Evolutionary conservation across 2,329 filamentous ascomycete species (phyloP).

Genomic region (Metarhizium guizhouense): DNA sequence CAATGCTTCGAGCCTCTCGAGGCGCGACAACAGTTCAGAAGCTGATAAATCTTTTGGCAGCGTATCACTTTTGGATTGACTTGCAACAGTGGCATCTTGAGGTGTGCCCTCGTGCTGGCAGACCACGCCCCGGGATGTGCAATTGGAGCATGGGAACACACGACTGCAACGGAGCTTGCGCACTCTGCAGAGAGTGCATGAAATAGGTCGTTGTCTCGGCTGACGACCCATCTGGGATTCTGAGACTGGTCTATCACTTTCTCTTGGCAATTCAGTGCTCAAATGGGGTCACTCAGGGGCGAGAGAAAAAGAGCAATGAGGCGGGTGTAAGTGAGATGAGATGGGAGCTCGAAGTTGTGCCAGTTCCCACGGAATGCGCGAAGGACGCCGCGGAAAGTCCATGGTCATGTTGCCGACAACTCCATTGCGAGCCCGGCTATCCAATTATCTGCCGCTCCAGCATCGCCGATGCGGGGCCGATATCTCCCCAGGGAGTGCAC

Average conservation of each 20-base stretch:
- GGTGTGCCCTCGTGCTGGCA: slow-evolving; percentile 16
- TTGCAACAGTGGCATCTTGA: not conserved
- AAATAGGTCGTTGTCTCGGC: slow-evolving; percentile 25
- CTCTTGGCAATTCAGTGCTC: not conserved
- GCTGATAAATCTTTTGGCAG: slow-evolving; percentile 10
- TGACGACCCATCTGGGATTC: slow-evolving; percentile 19
- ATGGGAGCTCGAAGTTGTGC: not conserved
- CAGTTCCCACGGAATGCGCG: too few relatives aligned
- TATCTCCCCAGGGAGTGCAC: too few relatives aligned
- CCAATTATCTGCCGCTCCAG: too few relatives aligned
- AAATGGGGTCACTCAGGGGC: not conserved
- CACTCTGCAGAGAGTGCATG: slow-evolving; percentile 24
- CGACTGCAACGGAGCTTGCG: slow-evolving; percentile 28
- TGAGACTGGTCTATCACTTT: not conserved
- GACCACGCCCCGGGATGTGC: slow-evolving; percentile 23
- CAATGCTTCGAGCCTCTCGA: slow-evolving; percentile 13
- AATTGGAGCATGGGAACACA: slow-evolving; percentile 27
- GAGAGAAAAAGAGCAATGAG: not conserved
- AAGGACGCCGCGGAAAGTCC: not conserved
- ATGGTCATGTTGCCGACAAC: not conserved
- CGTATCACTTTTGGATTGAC: not conserved
- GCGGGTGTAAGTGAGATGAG: not conserved
- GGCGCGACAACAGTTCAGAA: slow-evolving; percentile 14
- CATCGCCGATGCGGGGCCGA: too few relatives aligned
- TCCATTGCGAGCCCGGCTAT: too few relatives aligned